Base-by-base conservation (phyloP, 2,329 filamentous ascomycete species). In the Thielaviopsis ethacetica region DNA sequence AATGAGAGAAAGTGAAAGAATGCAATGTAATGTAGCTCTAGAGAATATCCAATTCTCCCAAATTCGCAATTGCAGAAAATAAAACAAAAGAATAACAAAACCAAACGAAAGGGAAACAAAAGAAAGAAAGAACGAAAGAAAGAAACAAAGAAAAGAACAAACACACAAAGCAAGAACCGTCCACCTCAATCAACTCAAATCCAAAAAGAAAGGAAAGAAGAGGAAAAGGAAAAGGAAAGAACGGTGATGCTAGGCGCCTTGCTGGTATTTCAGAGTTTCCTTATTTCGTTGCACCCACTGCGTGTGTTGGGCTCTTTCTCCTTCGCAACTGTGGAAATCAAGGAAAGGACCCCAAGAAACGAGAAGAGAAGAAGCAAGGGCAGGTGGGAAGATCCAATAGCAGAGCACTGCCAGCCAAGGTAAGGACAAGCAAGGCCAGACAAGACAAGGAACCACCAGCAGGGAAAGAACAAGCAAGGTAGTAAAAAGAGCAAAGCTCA, bases 101-200 rank as follows among this genome's bases (percentile, higher is more conserved):
- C 26, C 9, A 51, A 49, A 50, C 57, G 24, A 54, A 44, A 53
- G 9, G 30, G 30, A 34, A 34, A 34, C 30, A 57, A 50, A 44
- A 53, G 24, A 47, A 44, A 59, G 6, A 44, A 47, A 56, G 21
- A 44, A 56, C 56, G 34, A 21, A 51, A 49, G 22, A 54, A 44
- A 53, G 12, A 57, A 52, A 55, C 47, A 57, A 59, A 50, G 51
- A 53, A 56, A 60, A 44, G 19, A 59, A 58, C 34, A 51, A 56
- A 58, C 52, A 51, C 27, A 59, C 41, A 59, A 54, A 38, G 24
- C 50, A 56, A 50, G 30, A 44, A 47, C 26, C 38, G 38, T 44
- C 38, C 38, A 44, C 38, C 38, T 44, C 38, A 44, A n/a, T 52
- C 50, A 34, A 59, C 26, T 44, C 26, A 56, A 44, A 49, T 22